Base-by-base conservation (phyloP, 148 eudicot genomes). In the Tetragonia tetragonoides region DNA sequence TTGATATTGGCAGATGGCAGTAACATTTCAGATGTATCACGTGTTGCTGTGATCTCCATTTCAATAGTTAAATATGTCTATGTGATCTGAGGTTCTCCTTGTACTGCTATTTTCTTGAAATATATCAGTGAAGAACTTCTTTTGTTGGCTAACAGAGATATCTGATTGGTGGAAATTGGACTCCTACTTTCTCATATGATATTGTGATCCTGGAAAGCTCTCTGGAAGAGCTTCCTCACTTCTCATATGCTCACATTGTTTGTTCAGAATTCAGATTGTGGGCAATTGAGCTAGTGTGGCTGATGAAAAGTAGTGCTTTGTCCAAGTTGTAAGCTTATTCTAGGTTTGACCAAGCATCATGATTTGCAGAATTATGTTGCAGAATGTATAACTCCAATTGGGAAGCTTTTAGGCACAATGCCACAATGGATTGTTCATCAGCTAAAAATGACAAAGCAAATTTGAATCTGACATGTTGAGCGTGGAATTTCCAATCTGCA, bases 131-230 rank as follows among this genome's bases (percentile, higher is more conserved):
- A 63, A 41, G 76, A 40, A 72, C 66, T 24, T 11, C 40, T 41
- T 63, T 5, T 28, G 34, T 28, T 28, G 4, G 53, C 53, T 44
- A 41, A 8, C 62, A 46, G n/a, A 47, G 23, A 12, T 37, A 16
- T 47, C 10, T n/a, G n/a, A 47, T 47, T 46, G 51, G 17, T 53
- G 72, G 81, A 73, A 17, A 4, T 66, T 54, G 75, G 77, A 65
- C 15, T 21, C 34, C 16, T 39, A 46, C 47, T 56, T 61, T 70
- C 53, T 39, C 24, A 15, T 71, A 40, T 34, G 49, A 41, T 21
- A 20, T 72, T 40, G 60, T 66, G 63, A 66, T 54, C 23, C 57
- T 21, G 46, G 21, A 28, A 20, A 40, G 6, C 23, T 44, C 24
- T 63, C 38, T 78, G 56, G 64, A 57, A 73, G 49, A 37, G 16